Base-by-base conservation (phyloP, 2,329 filamentous ascomycete species). In the Sporothrix dimorphospora region DNA sequence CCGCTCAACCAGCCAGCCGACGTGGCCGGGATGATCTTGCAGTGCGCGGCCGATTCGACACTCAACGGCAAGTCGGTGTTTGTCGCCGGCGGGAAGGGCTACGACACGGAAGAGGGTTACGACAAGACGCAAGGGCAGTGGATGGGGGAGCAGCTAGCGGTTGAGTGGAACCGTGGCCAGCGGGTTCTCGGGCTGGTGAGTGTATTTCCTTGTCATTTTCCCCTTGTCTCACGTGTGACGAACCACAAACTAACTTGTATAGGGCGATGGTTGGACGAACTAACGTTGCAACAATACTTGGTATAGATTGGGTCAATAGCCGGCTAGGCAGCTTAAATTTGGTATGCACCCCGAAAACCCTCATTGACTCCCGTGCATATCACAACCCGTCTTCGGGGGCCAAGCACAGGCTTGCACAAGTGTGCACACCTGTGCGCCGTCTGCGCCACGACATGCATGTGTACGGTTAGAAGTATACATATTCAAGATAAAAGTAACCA, bases 1-100 rank as follows among this genome's bases (percentile, higher is more conserved):
- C 81, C 82, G 1, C 77, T 81, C 53, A 85, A 85, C 72, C 81
- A 79, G 0, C 79, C 81, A 0, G 78, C 79, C n/a, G 79, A 81
- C 24, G 84, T 85, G 12, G 83, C 82, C 1, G 77, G 77, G 19
- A 77, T 80, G 7, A 82, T 85, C 66, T 77, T 82, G 8, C 76
- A 81, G 69, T 79, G 81, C 19, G 80, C 81, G 4, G 76, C 79
- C 4, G 79, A 83, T 75, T 70, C 73, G 5, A 76, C 73, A 3
- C 72, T 78, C 9, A 79, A 78, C 55, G 77, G 78, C 3, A 78
- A 72, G 42, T 75, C 77, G 0, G 74, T 79, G 4, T 76, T 77
- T n/a, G 76, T 78, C 8, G 71, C 75, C 0, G 77, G 78, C 0
- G 78, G 78, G 0, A 63, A 71, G 24, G 77, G 74, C 19, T 76